Base-by-base conservation (phyloP, 1,284 basidiomycete genomes). In the Pseudozyma hubeiensis region DNA sequence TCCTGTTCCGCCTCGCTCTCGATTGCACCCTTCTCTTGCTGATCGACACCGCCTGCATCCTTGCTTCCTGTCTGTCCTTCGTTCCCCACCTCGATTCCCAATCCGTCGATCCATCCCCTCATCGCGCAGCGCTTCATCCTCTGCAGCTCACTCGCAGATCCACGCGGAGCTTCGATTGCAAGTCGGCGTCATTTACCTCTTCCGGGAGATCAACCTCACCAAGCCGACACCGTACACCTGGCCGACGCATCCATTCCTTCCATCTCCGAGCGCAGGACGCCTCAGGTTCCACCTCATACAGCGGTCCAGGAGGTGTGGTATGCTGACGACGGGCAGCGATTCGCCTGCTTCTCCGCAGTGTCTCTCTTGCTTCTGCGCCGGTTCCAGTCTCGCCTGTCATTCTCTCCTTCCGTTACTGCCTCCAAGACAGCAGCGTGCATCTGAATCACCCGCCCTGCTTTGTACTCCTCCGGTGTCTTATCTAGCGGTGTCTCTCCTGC, bases 401-500 rank as follows among this genome's bases (percentile, higher is more conserved):
- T 52, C 24, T 46, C 45, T 41, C 53, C 52, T 50, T 69, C 55
- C 54, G 39, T 30, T 39, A 10, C 37, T 16, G 39, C 11, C 30
- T 39, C 24, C 50, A 52, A 43, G 41, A 53, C 52, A 53, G 33
- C 35, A 45, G 29, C 31, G 34, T 61, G 40, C 53, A 60, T 62
- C 58, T 65, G 68, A 71, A 54, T 55, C 68, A 65, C 58, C 39
- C 43, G 54, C 44, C 48, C 51, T 55, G 41, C 41, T 45, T 53
- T 57, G 45, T 24, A 58, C 59, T 63, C 59, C 65, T 56, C 55
- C 63, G 44, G 54, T 71, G 68, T 71, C 68, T 71, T 71, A 66
- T 66, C 63, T 71, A 66, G 57, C 60, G 50, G 33, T 71, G 68
- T 71, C 68, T 71, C 63, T 71, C 63, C 68, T 62, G 68, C 68